Base-by-base conservation (phyloP, 169 alveolate genomes). In the Cryptosporidium muris region DNA sequence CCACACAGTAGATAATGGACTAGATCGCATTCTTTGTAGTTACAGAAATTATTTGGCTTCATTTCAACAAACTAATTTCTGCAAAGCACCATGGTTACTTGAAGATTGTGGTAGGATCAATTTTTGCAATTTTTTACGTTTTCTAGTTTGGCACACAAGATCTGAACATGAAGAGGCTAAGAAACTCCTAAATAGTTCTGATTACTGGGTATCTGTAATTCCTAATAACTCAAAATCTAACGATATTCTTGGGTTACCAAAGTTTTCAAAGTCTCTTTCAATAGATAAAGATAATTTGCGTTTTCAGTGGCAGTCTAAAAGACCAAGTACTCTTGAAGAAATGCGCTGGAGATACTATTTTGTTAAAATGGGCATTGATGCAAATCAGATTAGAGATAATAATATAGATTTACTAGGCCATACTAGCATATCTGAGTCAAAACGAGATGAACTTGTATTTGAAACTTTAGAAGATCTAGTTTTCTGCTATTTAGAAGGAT, bases 401-500 rank as follows among this genome's bases (percentile, higher is more conserved):
- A 64, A 34, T 16, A 25, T 60, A 25, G 12, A 74, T 37, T 3
- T 63, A 14, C 36, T 34, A 64, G 48, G 16, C 3, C 58, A 47
- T 25, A 90, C 88, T 37, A 1, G 63, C 7, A 63, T 65, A 45
- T 60, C 56, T 58, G 63, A 81, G 34, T 58, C 42, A 40, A 63
- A 82, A 12, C 62, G 60, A 1, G 82, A 80, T 9, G 40, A 16
- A 6, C n/a, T 66, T n/a, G 51, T n/a, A 12, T 11, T 90, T 3
- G 85, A 89, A 64, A 82, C 94, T 51, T 80, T 92, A 40, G 91
- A 88, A 60, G 89, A 92, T 25, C 94, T 96, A 58, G 97, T 93
- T 67, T 82, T 92, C 34, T 90, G 94, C 45, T 97, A 96, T 81
- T 85, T 97, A 4, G 98, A 95, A 91, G 99, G 99, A 36, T 82